These are phyloP conservation scores for Prunus mongolica DNA, from an alignment of 306 rosid species.

Conservation along the genomic window DNA sequence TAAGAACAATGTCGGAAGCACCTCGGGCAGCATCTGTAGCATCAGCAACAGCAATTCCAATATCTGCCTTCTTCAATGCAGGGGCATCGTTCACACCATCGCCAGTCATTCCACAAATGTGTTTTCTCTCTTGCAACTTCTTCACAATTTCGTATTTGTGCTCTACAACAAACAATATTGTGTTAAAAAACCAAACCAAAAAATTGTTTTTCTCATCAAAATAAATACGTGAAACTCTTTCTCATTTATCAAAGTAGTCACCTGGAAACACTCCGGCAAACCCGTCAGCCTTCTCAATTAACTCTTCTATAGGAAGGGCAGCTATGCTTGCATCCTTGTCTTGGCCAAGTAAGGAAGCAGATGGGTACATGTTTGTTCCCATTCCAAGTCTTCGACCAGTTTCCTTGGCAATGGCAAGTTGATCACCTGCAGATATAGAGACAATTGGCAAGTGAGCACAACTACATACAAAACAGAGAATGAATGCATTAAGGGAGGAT, in stretches of 20 bases:
- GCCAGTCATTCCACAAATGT: slow-evolving; percentile 99
- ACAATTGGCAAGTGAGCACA: slow-evolving; percentile 6
- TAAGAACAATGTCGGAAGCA: slow-evolving; percentile 94
- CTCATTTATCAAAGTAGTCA: slow-evolving; percentile 5
- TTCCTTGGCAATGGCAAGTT: slow-evolving; percentile 97
- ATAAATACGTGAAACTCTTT: not conserved
- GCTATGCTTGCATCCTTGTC: slow-evolving; percentile 82
- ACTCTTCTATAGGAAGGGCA: slow-evolving; percentile 87
- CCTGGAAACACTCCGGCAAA: slow-evolving; percentile 99
- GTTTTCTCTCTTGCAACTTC: slow-evolving; percentile 95
- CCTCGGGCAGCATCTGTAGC: slow-evolving; percentile 98
- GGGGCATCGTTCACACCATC: slow-evolving; percentile 99
- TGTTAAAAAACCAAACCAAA: slow-evolving; percentile 1
- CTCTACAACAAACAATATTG: slow-evolving; percentile 37
- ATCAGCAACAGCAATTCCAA: slow-evolving; percentile 98
- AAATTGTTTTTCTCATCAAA: not conserved
- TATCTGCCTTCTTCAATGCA: slow-evolving; percentile 96
- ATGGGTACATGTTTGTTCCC: slow-evolving; percentile 99
- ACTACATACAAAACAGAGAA: slow-evolving; percentile 5
- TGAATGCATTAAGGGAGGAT: not conserved
- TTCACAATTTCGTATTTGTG: slow-evolving; percentile 96
- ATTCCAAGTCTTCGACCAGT: slow-evolving; percentile 97
- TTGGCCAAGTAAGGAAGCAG: slow-evolving; percentile 91
- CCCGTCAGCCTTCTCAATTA: slow-evolving; percentile 97
- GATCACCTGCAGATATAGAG: slow-evolving; percentile 60